These are phyloP conservation scores for Melaleuca quinquenervia DNA, from an alignment of 345 rosid genomes.

Conservation along the genomic window DNA sequence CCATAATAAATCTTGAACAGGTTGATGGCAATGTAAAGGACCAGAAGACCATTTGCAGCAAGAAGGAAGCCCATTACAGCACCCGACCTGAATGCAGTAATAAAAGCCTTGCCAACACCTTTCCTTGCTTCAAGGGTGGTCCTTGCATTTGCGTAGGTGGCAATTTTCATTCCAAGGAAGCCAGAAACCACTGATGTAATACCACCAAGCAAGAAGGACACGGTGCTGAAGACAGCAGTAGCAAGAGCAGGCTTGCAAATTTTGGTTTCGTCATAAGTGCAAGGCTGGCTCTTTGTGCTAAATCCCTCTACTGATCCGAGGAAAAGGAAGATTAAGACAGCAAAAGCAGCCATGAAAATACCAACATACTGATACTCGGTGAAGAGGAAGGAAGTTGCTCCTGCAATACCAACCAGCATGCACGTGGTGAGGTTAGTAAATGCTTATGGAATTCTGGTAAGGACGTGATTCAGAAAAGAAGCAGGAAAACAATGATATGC, in stretches of 20 bases:
- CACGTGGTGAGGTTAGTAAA: not conserved
- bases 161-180: slow-evolving; percentile 91
- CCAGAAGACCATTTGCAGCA: slow-evolving; percentile 72
- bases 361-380: slow-evolving; percentile 55
- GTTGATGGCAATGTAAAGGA: slow-evolving; percentile 59
- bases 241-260: slow-evolving; percentile 81
- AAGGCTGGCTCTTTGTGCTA: slow-evolving; percentile 57
- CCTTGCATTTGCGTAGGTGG: slow-evolving; percentile 85
- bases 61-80: slow-evolving; percentile 85
- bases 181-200: slow-evolving; percentile 74
- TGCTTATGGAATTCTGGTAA: not conserved
- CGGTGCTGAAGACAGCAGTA: slow-evolving; percentile 71
- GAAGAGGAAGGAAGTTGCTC: slow-evolving; percentile 60
- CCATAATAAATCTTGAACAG: slow-evolving; percentile 65
- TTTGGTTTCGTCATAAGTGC: slow-evolving; percentile 44
- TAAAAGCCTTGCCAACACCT: slow-evolving; percentile 86
- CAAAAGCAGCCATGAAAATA: slow-evolving; percentile 48
- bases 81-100: slow-evolving; percentile 65
- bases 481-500: not conserved
- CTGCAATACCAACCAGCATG: slow-evolving; percentile 10
- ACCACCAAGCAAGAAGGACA: slow-evolving; percentile 68
- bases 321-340: slow-evolving; percentile 44
- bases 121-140: slow-evolving; percentile 87
- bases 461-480: not conserved
- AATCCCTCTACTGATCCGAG: slow-evolving; percentile 68